Percentiles rank a stretch among this genome's conserved stretches.
phyloP scores from a whole-genome alignment of 2,329 filamentous ascomycete genomes.

The Fusarium virguliforme region DNA sequence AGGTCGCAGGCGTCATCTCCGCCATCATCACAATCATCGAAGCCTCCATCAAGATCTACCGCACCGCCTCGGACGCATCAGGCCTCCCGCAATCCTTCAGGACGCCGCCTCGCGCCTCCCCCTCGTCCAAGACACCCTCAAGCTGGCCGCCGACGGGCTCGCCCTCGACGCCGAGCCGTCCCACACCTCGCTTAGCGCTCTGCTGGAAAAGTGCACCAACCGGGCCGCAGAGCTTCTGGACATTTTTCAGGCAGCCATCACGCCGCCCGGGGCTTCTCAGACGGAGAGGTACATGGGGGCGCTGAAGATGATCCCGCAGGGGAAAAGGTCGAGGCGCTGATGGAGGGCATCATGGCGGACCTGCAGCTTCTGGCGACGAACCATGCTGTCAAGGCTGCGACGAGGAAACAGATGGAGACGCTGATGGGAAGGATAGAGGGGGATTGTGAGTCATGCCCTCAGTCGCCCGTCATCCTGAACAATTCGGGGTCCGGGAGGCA shows the following conservation, averaged over 20 bases:
- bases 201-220: not conserved
- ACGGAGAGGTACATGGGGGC: not conserved
- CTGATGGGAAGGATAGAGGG: not conserved
- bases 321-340: not conserved
- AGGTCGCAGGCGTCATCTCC: not conserved
- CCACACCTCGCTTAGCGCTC: not conserved
- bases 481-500: not conserved
- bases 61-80: not conserved
- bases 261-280: accelerated
- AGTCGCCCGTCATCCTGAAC: not conserved
- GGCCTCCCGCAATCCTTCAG: not conserved
- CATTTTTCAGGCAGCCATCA: not conserved
- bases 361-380: not conserved
- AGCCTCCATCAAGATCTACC: not conserved
- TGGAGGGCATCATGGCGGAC: not conserved
- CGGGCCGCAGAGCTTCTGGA: not conserved
- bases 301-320: not conserved
- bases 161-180: not conserved
- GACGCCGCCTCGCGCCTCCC: not conserved
- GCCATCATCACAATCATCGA: conserved; percentile 5
- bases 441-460: not conserved
- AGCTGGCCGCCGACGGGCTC: not conserved
- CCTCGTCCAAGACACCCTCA: not conserved
- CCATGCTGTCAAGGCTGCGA: not conserved
- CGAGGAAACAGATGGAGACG: not conserved